A percentile compares a stretch with the other conserved stretches of the same genome.
Evolutionary conservation across 2,329 filamentous ascomycete species (phyloP).

Genomic region (Elsinoe ampelina): DNA sequence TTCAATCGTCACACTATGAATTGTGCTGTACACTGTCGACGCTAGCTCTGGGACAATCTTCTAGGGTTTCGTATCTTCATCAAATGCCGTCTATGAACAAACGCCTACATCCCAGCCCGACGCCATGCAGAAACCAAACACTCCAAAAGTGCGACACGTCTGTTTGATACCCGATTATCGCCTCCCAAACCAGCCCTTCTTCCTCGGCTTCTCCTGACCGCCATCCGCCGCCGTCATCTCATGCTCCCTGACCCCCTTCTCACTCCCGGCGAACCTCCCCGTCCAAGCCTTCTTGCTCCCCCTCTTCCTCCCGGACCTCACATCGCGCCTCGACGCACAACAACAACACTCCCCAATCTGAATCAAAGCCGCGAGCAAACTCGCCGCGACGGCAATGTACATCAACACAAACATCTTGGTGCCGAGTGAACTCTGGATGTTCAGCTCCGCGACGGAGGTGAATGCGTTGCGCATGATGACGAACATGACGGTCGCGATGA

Average conservation of each 20-base stretch:
- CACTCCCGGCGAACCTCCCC: neutral
- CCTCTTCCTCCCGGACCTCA: constrained; percentile 39
- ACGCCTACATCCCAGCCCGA: neutral
- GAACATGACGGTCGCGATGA: constrained; percentile 76
- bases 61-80: neutral
- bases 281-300: constrained; percentile 24
- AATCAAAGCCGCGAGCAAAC: constrained; percentile 58
- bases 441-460: constrained; percentile 58
- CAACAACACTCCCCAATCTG: constrained; percentile 74
- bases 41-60: neutral
- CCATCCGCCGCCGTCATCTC: constrained; percentile 15
- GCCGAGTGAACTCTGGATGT: constrained; percentile 64
- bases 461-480: constrained; percentile 72
- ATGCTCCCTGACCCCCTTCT: neutral
- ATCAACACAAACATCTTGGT: constrained; percentile 74
- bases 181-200: constrained; percentile 15
- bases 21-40: neutral
- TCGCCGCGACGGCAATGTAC: constrained; percentile 68
- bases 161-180: constrained; percentile 12
- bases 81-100: neutral
- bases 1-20: neutral
- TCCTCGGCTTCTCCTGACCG: constrained; percentile 16
- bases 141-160: too few relatives aligned
- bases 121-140: neutral
- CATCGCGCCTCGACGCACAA: constrained; percentile 50